Percentiles rank a stretch among this genome's conserved stretches.
These are phyloP conservation scores for Pneumocystis oryctolagi DNA, from an alignment of 1,139 yeast species.

Conservation along the genomic window DNA sequence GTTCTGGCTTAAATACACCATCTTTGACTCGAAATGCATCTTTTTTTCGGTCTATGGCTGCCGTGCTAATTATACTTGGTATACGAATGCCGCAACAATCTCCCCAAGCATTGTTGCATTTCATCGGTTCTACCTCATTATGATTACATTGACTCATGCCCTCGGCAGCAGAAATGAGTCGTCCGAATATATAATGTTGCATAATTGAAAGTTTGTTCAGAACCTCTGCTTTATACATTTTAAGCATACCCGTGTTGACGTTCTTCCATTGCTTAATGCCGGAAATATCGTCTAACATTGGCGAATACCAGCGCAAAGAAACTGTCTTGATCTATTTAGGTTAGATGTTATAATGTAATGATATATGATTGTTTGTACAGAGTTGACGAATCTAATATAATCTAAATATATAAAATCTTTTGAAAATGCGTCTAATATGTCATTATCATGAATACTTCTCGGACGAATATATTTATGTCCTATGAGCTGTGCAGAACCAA, in stretches of 20 bases:
- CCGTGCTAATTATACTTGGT: conserved; percentile 90
- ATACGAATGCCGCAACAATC: conserved; percentile 96
- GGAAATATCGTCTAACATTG: conserved; percentile 91
- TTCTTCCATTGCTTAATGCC: conserved; percentile 71
- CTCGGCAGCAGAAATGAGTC: conserved; percentile 22
- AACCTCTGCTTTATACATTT: conserved; percentile 91
- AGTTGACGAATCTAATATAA: conserved; percentile 68
- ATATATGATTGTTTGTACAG: conserved; percentile 1
- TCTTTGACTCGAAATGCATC: neutral
- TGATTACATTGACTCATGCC: conserved; percentile 19
- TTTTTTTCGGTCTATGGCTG: conserved; percentile 1
- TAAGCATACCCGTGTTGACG: conserved; percentile 64
- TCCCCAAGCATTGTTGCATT: conserved; percentile 52
- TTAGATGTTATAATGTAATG: neutral
- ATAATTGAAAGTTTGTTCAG: conserved; percentile 76
- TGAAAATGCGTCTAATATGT: conserved; percentile 65
- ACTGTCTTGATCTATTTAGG: conserved; percentile 48
- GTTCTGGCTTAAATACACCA: neutral
- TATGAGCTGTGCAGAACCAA: conserved; percentile 76
- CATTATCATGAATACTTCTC: conserved; percentile 68
- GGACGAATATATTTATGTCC: conserved; percentile 73
- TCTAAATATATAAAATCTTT: conserved; percentile 70
- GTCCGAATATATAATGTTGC: conserved; percentile 84
- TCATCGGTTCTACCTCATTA: conserved; percentile 8
- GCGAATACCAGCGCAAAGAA: conserved; percentile 88